Evolutionary conservation across 1,284 basidiomycete species (phyloP), one percentile per base, ranked within the genome.

Genomic region (Trichosporon sp.): DNA sequence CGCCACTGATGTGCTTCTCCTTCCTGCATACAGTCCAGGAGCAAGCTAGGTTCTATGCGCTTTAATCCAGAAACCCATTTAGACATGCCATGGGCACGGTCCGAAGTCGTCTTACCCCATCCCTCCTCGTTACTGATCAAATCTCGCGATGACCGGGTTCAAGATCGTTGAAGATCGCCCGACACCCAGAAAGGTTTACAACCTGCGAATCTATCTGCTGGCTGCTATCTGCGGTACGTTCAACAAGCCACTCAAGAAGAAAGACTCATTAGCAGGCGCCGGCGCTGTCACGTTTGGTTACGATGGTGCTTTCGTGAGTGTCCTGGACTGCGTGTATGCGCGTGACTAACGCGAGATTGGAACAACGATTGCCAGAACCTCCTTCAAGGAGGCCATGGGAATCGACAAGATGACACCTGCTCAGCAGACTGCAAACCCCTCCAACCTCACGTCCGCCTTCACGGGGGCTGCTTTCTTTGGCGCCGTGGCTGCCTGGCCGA

Each of bases 161-260:
- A 72, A 75, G 59, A 71, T 73, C 32, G 71, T 78, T 3, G 86
- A 87, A 70, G 85, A 87, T 76, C 74, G 86, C 1, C 84, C 85
- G 1, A 86, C 85, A n/a, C 85, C 86, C 5, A 75, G 75, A 66
- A 81, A 85, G 64, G 85, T 88, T 26, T 88, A 88, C 84, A 88
- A 88, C 76, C 85, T 81, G 81, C 82, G 85, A 26, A 82, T 87
- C 0, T 88, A 86, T 71, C 68, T 78, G 11, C 81, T 85, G 46
- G 83, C 87, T 4, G 76, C 83, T n/a, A 70, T 78, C 21, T 75
- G 72, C 14, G 26, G 26, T 26, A 11, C 0, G 61, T 40, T 37
- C 35, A 37, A 37, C 35, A 37, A 37, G 35, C 35, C 35, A 37
- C 35, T 37, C 35, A 12, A 21, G 10, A 54, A 11, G 10, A 19